Evolutionary conservation across 805 yeast species (phyloP).

Genomic region (Wickerhamomyces alni): DNA sequence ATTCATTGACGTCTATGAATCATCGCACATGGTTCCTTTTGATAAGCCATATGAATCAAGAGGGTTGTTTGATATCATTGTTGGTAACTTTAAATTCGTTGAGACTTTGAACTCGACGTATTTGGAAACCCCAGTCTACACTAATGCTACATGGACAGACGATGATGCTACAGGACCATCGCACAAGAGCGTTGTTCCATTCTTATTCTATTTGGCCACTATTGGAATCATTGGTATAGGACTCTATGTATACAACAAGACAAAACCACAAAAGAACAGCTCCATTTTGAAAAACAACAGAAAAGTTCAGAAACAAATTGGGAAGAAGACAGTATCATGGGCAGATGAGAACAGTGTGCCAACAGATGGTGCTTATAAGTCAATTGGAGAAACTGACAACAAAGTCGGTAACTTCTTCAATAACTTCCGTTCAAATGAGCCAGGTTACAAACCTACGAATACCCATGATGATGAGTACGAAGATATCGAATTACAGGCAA

Average conservation of each 20-base stretch:
- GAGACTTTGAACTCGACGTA: slow-evolving; percentile 10
- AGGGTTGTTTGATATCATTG: slow-evolving; percentile 56
- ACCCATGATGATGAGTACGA: slow-evolving; percentile 7
- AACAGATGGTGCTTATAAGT: slow-evolving; percentile 2
- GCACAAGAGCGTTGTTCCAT: slow-evolving; percentile 18
- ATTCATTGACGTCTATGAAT: slow-evolving; percentile 62
- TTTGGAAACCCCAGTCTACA: slow-evolving; percentile 22
- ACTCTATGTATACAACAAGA: slow-evolving; percentile 14
- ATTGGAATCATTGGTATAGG: slow-evolving; percentile 16
- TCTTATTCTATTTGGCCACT: slow-evolving; percentile 16
- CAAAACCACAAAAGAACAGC: slow-evolving; percentile 10
- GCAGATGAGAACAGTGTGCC: slow-evolving; percentile 24
- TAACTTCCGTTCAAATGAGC: slow-evolving; percentile 10
- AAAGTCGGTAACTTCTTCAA: slow-evolving; percentile 18
- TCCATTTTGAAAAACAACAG: slow-evolving; percentile 16
- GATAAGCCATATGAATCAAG: slow-evolving; percentile 68
- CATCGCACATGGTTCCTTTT: slow-evolving; percentile 93
- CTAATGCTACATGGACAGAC: slow-evolving; percentile 5
- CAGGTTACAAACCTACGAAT: slow-evolving; percentile 9
- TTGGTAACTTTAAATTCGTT: slow-evolving; percentile 18
- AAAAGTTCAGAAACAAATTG: slow-evolving; percentile 9
- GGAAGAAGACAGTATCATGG: slow-evolving; percentile 31
- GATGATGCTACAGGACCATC: slow-evolving; percentile 3
- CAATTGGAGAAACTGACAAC: slow-evolving; percentile 4
- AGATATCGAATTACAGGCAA: slow-evolving; percentile 14